Evolutionary conservation across 2,329 filamentous ascomycete species (phyloP).

Genomic region (Cladosporium velox): DNA sequence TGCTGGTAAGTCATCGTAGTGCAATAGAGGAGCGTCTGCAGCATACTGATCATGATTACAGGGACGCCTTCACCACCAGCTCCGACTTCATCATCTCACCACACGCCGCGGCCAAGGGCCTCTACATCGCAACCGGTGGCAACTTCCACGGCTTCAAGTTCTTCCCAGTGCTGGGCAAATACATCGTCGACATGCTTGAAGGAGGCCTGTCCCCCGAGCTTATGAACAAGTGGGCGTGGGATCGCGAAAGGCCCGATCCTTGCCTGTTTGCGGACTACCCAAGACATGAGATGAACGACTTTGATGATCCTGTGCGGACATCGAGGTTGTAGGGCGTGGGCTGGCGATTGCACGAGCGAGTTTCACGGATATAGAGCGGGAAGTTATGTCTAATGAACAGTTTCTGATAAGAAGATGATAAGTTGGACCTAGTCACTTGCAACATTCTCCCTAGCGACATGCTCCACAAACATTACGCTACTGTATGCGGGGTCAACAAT

Average conservation of each 20-base stretch:
- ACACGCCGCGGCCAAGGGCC: slow-evolving; percentile 43
- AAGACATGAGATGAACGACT: slow-evolving; percentile 58
- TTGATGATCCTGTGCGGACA: slow-evolving; percentile 42
- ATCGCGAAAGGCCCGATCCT: slow-evolving; percentile 59
- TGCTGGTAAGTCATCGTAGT: slow-evolving; percentile 59
- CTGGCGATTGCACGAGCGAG: neutral
- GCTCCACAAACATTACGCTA: too few relatives aligned
- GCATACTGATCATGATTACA: slow-evolving; percentile 33
- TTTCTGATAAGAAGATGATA: too few relatives aligned
- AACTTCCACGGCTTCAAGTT: slow-evolving; percentile 43
- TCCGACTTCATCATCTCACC: slow-evolving; percentile 54
- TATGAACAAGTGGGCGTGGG: slow-evolving; percentile 58
- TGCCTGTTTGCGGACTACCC: slow-evolving; percentile 59
- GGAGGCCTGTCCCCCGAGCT: slow-evolving; percentile 47
- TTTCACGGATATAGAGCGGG: neutral
- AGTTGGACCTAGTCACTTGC: too few relatives aligned
- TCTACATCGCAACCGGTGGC: slow-evolving; percentile 51
- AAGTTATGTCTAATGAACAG: neutral
- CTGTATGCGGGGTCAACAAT: too few relatives aligned
- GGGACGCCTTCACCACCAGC: slow-evolving; percentile 66
- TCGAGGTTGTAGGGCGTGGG: slow-evolving; percentile 16
- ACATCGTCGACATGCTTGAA: slow-evolving; percentile 40
- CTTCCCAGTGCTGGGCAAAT: slow-evolving; percentile 41
- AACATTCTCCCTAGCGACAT: too few relatives aligned
- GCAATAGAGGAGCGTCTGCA: neutral